Conservation (phyloP, 2,329 filamentous ascomycete species). For the Fusarium irregulare region DNA sequence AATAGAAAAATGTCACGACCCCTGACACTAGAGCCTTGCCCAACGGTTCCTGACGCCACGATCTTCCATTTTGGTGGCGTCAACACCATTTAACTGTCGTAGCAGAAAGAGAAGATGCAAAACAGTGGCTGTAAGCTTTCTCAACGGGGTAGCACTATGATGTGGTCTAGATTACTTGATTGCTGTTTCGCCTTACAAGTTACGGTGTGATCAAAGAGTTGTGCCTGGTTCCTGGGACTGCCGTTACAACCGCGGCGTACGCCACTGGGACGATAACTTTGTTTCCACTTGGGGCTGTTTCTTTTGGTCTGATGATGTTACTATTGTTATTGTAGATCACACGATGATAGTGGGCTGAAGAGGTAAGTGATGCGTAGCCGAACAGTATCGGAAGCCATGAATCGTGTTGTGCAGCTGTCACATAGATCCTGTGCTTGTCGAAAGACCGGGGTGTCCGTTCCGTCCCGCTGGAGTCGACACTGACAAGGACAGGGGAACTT, state of each 20-base stretch:
- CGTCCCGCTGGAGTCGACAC: background rate
- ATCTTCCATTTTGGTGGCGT: constrained; percentile 31
- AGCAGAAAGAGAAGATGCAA: background rate
- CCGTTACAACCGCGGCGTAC: constrained; percentile 1
- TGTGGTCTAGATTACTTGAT: constrained; percentile 1
- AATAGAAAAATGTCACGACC: constrained; percentile 7
- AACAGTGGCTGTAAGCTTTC: constrained; percentile 17
- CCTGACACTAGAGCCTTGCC: constrained; percentile 24
- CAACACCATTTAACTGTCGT: constrained; percentile 18
- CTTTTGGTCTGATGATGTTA: constrained; percentile 11
- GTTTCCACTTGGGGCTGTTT: constrained; percentile 17
- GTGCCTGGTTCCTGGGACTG: constrained; percentile 6
- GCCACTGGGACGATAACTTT: constrained; percentile 25
- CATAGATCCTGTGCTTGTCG: constrained; percentile 4
- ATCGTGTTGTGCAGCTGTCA: constrained; percentile 15
- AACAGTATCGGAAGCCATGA: constrained; percentile 10
- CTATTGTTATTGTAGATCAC: background rate
- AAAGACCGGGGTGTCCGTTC: constrained; percentile 6
- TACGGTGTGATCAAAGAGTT: constrained; percentile 9
- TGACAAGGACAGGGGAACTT: background rate
- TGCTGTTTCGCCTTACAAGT: background rate
- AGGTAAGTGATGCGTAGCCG: background rate
- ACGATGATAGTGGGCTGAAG: background rate
- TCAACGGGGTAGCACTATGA: background rate
- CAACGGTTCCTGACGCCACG: constrained; percentile 30